Evolutionary conservation across 1,284 basidiomycete genomes (phyloP), one percentile per base, ranked within the genome.

Genomic region (Ganoderma resinaceum): DNA sequence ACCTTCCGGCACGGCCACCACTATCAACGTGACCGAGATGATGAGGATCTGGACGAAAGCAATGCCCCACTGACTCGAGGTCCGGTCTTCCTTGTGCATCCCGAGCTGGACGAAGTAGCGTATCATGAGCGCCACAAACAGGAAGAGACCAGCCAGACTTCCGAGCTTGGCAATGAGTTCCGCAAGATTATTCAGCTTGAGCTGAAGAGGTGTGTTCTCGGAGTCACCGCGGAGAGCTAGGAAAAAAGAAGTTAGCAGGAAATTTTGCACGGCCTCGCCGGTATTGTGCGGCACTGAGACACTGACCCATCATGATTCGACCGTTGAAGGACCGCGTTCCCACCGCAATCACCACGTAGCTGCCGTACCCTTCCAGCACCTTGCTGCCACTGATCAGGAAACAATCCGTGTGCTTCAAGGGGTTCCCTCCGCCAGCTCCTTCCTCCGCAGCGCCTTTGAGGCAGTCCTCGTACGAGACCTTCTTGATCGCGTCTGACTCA

Each of bases 1-100:
- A 88, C 92, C 95, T 90, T 99, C 97, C 43, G 97, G 98, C 46
- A 99, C 96, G 58, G 97, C 97, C 72, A 98, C 96, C 74, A 99
- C 98, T 59, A 99, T 88, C 66, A 99, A 83, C 20, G 97, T 99
- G 68, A 99, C 96, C 3, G 97, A 85, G 66, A 98, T 98, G 77
- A 98, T 97, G 62, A 99, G 87, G 69, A 98, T 97, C 73, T 98
- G 89, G 64, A 97, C 94, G 76, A 99, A 99, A 1, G 90, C 87
- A 74, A 98, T 91, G 52, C 95, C 97, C 76, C 98, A 97, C 78
- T 95, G 83, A 76, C 89, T 92, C 16, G 95, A 79, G 0, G 89
- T 90, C 65, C 93, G 90, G 68, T 66, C 29, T 14, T 91, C 91
- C 40, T 86, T 79, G 59, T 80, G 77, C 0, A 82, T 87, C 16